These are phyloP conservation scores for Fusarium irregulare DNA, from an alignment of 2,329 filamentous ascomycete genomes.

Conservation along the genomic window DNA sequence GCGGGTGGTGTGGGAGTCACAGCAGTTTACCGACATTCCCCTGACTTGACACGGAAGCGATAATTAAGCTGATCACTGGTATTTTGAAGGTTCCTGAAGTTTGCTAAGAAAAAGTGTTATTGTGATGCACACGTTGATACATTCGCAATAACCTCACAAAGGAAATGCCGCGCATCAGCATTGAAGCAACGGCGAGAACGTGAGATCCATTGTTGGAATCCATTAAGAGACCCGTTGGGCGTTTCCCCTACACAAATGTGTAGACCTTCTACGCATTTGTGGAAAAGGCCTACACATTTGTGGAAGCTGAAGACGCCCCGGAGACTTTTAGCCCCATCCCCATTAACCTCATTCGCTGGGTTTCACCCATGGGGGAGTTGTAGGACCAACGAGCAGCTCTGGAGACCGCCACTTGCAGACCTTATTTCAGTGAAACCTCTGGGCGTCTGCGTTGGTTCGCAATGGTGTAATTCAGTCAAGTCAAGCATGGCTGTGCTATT, in stretches of 20 bases:
- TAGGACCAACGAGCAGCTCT: neutral
- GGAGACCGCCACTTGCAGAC: neutral
- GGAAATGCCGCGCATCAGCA: neutral
- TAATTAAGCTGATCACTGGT: neutral
- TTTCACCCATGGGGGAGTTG: neutral
- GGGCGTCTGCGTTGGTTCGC: neutral
- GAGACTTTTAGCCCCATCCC: neutral
- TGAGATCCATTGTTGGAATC: neutral
- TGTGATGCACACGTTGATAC: neutral
- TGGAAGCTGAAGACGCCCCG: neutral
- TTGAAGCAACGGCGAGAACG: neutral
- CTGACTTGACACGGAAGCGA: neutral
- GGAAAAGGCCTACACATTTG: neutral
- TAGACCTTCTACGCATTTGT: conserved; percentile 1
- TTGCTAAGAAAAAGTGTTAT: neutral
- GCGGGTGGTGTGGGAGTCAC: conserved; percentile 1
- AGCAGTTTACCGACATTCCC: neutral
- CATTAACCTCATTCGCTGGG: conserved; percentile 2
- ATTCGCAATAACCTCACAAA: neutral
- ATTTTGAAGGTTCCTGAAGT: neutral
- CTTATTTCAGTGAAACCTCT: neutral
- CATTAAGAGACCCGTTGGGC: neutral
- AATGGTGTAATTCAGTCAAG: neutral
- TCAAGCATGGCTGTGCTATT: neutral
- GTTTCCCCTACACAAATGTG: neutral